Percentiles rank a stretch among this genome's conserved stretches.
phyloP scores from a whole-genome alignment of 805 yeast genomes.

The Zygosaccharomyces lentus region DNA sequence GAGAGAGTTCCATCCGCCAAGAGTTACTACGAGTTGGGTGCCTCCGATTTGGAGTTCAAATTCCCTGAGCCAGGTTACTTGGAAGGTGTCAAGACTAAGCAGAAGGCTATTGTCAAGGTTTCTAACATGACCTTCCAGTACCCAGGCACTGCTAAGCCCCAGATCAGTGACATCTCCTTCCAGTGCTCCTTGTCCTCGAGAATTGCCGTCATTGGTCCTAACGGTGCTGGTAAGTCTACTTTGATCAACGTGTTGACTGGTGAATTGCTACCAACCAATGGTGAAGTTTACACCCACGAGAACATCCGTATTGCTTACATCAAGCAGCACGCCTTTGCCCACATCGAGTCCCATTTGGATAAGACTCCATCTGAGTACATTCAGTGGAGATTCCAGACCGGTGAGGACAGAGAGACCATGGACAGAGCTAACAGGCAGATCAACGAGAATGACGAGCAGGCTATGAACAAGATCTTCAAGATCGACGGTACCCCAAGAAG shows the following conservation, averaged over 20 bases:
- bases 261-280: constrained; percentile 95
- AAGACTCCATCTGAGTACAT: constrained; percentile 99
- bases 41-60: constrained; percentile 91
- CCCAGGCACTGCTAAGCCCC: constrained; percentile 98
- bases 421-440: constrained; percentile 99
- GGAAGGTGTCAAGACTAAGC: constrained; percentile 99
- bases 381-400: constrained; percentile 99
- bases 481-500: constrained; percentile 98
- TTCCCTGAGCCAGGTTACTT: constrained; percentile 99
- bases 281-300: constrained; percentile 99
- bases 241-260: constrained; percentile 98
- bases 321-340: constrained; percentile 99
- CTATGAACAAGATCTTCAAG: constrained; percentile 99
- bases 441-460: constrained; percentile 93
- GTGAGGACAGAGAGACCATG: constrained; percentile 99
- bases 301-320: constrained; percentile 99
- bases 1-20: constrained; percentile 98
- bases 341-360: constrained; percentile 97
- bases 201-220: constrained; percentile 99
- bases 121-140: constrained; percentile 97
- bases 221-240: constrained; percentile 99
- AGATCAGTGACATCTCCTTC: constrained; percentile 86
- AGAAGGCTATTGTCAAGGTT: constrained; percentile 99
- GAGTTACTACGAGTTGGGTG: constrained; percentile 97
- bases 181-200: constrained; percentile 99